These are phyloP conservation scores for Polytolypa hystricis DNA, from an alignment of 2,329 filamentous ascomycete species.

Conservation along the genomic window DNA sequence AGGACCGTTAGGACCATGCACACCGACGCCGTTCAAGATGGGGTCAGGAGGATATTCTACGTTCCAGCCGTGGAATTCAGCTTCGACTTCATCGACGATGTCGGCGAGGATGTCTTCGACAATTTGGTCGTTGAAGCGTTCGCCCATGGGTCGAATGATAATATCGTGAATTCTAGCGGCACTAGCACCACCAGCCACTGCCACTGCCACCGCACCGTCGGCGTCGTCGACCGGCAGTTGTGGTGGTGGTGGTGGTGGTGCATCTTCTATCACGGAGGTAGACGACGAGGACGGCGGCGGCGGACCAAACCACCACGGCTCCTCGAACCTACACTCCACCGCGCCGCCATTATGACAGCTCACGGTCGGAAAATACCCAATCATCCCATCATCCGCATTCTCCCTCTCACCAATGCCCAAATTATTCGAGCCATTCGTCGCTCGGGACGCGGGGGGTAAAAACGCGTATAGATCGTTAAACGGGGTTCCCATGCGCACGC, in stretches of 20 bases:
- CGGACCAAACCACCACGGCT: slow-evolving; percentile 83
- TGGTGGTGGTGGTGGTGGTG: too few relatives aligned
- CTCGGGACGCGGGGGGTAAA: slow-evolving; percentile 68
- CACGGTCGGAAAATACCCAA: slow-evolving; percentile 90
- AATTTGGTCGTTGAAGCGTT: slow-evolving; percentile 85
- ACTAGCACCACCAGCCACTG: background rate
- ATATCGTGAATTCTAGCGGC: too few relatives aligned
- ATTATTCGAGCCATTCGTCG: slow-evolving; percentile 33
- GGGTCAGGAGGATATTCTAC: slow-evolving; percentile 12
- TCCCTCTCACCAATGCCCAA: slow-evolving; percentile 59
- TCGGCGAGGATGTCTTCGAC: slow-evolving; percentile 90
- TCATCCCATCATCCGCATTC: slow-evolving; percentile 83
- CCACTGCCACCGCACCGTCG: too few relatives aligned
- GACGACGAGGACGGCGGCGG: slow-evolving; percentile 39
- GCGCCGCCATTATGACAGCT: slow-evolving; percentile 86
- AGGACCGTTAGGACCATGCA: too few relatives aligned
- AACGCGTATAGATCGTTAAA: slow-evolving; percentile 85
- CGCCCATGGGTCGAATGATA: slow-evolving; percentile 42
- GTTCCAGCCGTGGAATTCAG: slow-evolving; percentile 51
- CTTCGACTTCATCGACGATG: slow-evolving; percentile 82
- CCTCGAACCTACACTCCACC: slow-evolving; percentile 88
- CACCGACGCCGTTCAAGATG: too few relatives aligned
- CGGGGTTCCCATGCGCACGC: slow-evolving; percentile 69
- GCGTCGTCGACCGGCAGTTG: slow-evolving; percentile 28
- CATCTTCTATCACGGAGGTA: slow-evolving; percentile 28